Percentiles rank a stretch among this genome's conserved stretches.
Conservation (phyloP, 129 eudicot genomes). For the Chrysanthemum lavandulifolium region DNA sequence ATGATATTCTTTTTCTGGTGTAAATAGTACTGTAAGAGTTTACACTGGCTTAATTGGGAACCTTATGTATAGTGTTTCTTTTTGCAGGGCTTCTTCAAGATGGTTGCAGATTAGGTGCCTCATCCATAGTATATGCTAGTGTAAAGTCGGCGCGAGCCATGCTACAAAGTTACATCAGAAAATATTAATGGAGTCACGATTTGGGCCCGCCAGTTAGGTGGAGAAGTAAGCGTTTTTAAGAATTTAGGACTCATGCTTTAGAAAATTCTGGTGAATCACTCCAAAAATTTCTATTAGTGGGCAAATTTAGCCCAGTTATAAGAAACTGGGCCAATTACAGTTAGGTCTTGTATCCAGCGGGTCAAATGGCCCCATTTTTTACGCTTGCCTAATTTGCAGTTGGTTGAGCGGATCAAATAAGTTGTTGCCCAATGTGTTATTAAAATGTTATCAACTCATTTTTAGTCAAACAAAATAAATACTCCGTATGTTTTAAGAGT, state of each 20-base stretch:
- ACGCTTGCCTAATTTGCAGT: too few relatives aligned
- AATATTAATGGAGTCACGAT: constrained; percentile 50
- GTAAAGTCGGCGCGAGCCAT: constrained; percentile 85
- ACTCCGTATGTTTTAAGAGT: too few relatives aligned
- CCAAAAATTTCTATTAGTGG: too few relatives aligned
- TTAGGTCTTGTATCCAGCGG: too few relatives aligned
- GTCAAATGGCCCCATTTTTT: too few relatives aligned
- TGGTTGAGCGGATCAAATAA: too few relatives aligned
- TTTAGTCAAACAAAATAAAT: too few relatives aligned
- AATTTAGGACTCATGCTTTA: not conserved
- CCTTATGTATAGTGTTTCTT: constrained; percentile 16
- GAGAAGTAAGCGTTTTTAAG: constrained; percentile 57
- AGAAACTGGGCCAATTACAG: too few relatives aligned
- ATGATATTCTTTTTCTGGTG: not conserved
- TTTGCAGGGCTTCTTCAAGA: constrained; percentile 83
- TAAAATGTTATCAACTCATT: too few relatives aligned
- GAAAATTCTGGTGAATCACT: not conserved
- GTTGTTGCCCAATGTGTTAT: too few relatives aligned
- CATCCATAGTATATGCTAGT: constrained; percentile 78
- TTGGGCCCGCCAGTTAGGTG: constrained; percentile 99
- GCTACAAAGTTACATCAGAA: constrained; percentile 79
- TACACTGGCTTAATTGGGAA: constrained; percentile 8
- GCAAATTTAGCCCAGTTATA: too few relatives aligned
- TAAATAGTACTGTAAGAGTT: constrained; percentile 12
- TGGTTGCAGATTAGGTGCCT: constrained; percentile 81